phyloP scores from a whole-genome alignment of 2,329 filamentous ascomycete species.

The Colletotrichum plurivorum region DNA sequence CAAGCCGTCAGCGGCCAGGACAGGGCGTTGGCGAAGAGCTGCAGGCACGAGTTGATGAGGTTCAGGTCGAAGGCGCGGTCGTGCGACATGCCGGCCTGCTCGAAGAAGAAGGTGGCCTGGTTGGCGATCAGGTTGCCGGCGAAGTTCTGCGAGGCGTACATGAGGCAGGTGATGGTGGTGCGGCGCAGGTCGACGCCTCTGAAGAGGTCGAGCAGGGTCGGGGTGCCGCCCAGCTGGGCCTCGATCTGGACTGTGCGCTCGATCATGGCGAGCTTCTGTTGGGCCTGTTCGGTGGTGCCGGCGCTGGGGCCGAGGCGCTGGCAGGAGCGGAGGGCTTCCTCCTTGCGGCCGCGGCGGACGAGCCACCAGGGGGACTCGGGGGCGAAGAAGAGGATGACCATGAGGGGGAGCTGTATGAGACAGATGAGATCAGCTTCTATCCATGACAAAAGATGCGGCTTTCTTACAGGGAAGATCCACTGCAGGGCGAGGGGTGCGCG shows the following conservation, averaged over 20 bases:
- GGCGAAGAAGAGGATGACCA: slow-evolving; percentile 64
- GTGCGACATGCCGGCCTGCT: slow-evolving; percentile 47
- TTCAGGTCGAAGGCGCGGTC: slow-evolving; percentile 45
- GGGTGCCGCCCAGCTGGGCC: slow-evolving; percentile 55
- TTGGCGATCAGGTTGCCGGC: slow-evolving; percentile 74
- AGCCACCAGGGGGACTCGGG: slow-evolving; percentile 70
- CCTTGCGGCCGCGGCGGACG: slow-evolving; percentile 60
- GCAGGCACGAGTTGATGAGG: slow-evolving; percentile 47
- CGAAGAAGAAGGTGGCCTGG: slow-evolving; percentile 73
- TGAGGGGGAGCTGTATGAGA: slow-evolving; percentile 59
- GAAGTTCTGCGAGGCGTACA: slow-evolving; percentile 72
- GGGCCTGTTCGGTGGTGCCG: slow-evolving; percentile 48
- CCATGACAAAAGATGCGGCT: neutral
- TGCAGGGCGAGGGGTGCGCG: slow-evolving; percentile 69
- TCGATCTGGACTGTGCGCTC: slow-evolving; percentile 69
- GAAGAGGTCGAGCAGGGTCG: slow-evolving; percentile 65
- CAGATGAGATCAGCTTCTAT: neutral
- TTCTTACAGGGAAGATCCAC: slow-evolving; percentile 66
- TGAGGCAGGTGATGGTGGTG: slow-evolving; percentile 68
- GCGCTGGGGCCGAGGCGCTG: slow-evolving; percentile 57
- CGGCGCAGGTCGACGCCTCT: slow-evolving; percentile 68
- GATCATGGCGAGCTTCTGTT: slow-evolving; percentile 69
- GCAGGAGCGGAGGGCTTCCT: slow-evolving; percentile 60
- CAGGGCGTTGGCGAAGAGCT: slow-evolving; percentile 51
- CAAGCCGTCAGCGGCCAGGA: slow-evolving; percentile 53